A percentile compares a stretch with the other conserved stretches of the same genome.
phyloP scores from a whole-genome alignment of 2,329 filamentous ascomycete species.

The Sporothrix protearum region DNA sequence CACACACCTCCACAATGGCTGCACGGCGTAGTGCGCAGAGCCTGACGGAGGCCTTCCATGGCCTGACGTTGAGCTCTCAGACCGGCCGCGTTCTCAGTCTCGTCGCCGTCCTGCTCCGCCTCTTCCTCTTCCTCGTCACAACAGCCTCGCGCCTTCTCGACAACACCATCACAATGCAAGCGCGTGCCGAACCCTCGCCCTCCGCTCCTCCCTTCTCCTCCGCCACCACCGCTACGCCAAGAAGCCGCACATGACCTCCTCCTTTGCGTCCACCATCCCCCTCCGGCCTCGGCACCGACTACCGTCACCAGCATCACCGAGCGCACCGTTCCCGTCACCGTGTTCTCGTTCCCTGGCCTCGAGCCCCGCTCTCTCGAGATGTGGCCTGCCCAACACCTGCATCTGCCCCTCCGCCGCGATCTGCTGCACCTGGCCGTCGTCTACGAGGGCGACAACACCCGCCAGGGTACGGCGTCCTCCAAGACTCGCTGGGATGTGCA shows the following conservation, averaged over 20 bases:
- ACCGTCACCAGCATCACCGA: constrained; percentile 37
- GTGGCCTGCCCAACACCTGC: constrained; percentile 78
- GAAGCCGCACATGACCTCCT: not conserved
- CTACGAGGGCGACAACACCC: constrained; percentile 85
- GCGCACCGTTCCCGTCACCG: constrained; percentile 77
- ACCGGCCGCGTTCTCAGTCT: constrained; percentile 1
- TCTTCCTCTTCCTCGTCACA: not conserved
- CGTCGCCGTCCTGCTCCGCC: not conserved
- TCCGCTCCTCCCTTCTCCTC: not conserved
- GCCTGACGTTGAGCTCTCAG: constrained; percentile 20
- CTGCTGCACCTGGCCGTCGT: constrained; percentile 88
- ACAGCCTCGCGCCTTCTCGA: not conserved
- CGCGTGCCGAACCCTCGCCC: not conserved
- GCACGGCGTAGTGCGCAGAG: constrained; percentile 24
- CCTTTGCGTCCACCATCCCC: constrained; percentile 2
- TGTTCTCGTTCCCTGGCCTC: constrained; percentile 85
- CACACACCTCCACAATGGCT: constrained; percentile 24
- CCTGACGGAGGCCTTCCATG: constrained; percentile 23
- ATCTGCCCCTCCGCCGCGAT: constrained; percentile 83
- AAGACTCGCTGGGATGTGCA: constrained; percentile 81
- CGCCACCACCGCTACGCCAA: not conserved
- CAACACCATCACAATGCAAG: constrained; percentile 3
- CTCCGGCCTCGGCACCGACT: not conserved
- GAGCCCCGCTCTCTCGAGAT: constrained; percentile 74
- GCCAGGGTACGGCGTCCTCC: constrained; percentile 78